Evolutionary conservation across 352 stramenopile genomes (phyloP).

Genomic region (Pythium rhizo-oryzae): DNA sequence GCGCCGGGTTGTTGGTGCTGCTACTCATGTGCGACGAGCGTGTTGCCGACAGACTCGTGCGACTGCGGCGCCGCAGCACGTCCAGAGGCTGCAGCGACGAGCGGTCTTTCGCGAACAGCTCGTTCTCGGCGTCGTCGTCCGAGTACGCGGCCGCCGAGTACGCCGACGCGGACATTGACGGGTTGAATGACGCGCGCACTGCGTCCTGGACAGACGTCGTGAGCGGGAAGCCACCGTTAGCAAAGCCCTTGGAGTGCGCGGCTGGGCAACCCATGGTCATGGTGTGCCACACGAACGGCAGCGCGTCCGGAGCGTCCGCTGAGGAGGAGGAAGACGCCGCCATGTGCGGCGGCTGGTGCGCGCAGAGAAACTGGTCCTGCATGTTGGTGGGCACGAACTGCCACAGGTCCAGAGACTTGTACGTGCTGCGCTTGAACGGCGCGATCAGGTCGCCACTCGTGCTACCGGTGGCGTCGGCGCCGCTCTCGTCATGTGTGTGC

Average conservation of each 20-base stretch:
- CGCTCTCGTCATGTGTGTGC: slow-evolving; percentile 5
- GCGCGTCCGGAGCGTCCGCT: slow-evolving; percentile 17
- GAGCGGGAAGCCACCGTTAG: slow-evolving; percentile 59
- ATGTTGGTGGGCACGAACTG: slow-evolving; percentile 86
- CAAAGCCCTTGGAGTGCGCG: slow-evolving; percentile 82
- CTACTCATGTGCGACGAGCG: slow-evolving; percentile 18
- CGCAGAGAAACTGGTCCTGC: slow-evolving; percentile 81
- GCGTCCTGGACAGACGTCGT: slow-evolving; percentile 5
- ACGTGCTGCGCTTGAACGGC: slow-evolving; percentile 86
- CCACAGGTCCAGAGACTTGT: slow-evolving; percentile 82
- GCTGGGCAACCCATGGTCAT: slow-evolving; percentile 89
- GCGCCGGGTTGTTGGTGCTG: slow-evolving; percentile 15
- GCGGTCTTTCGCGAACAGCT: slow-evolving; percentile 10
- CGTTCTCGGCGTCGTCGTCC: slow-evolving; percentile 37
- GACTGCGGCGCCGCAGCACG: slow-evolving; percentile 7
- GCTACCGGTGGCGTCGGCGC: neutral
- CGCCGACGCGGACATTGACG: slow-evolving; percentile 19
- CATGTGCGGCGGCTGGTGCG: slow-evolving; percentile 38
- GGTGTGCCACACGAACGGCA: slow-evolving; percentile 75
- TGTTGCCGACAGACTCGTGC: slow-evolving; percentile 16
- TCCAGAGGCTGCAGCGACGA: slow-evolving; percentile 6
- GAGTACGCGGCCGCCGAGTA: slow-evolving; percentile 22
- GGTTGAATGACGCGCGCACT: neutral
- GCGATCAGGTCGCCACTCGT: slow-evolving; percentile 33
- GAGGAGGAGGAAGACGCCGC: too few species aligned